Evolutionary conservation across 75 land plant genomes (phyloP), one percentile per base, ranked within the genome.

Genomic region (Gnetum montanum): DNA sequence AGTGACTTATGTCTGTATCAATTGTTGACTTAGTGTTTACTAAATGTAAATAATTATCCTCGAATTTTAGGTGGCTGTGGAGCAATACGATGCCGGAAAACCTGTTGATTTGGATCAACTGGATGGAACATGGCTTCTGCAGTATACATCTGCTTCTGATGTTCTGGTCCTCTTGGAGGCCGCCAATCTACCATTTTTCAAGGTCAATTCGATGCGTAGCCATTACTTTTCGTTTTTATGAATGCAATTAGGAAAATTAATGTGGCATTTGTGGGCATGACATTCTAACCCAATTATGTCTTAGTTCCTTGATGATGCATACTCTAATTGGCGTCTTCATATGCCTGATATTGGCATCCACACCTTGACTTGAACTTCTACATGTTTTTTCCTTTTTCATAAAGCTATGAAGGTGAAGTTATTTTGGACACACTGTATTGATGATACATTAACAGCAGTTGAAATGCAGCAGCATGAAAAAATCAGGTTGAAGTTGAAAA

Each of bases 101-200:
- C 43, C 91, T 30, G 46, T 94, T 36, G 76, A 78, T 25, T 62
- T 94, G 34, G 69, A 46, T 47, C 54, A 52, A 58, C 61, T 94
- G 43, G 79, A 94, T 60, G 98, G 98, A 36, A 85, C 98, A 25
- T 93, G 98, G 98, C 74, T 92, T 34, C 70, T 93, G 48, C 86
- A 82, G 48, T 93, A 93, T 58, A 93, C 98, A 20, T 78, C 98
- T 11, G 98, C 98, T 6, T 60, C 87, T 23, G 98, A 93, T 71
- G 98, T 93, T 54, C 77, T 85, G 19, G 66, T 84, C 63, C 71
- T 93, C 31, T 62, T 93, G 12, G 84, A 93, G 43, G 79, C 90
- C 51, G 68, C 60, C 4, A 69, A 70, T 44, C 62, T 82, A 33
- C 84, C 98, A 10, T 79, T 92, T 46, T 59, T 92, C 53, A 64